Evolutionary conservation across 2,329 filamentous ascomycete species (phyloP).

Genomic region (Gaeumannomyces sp.): DNA sequence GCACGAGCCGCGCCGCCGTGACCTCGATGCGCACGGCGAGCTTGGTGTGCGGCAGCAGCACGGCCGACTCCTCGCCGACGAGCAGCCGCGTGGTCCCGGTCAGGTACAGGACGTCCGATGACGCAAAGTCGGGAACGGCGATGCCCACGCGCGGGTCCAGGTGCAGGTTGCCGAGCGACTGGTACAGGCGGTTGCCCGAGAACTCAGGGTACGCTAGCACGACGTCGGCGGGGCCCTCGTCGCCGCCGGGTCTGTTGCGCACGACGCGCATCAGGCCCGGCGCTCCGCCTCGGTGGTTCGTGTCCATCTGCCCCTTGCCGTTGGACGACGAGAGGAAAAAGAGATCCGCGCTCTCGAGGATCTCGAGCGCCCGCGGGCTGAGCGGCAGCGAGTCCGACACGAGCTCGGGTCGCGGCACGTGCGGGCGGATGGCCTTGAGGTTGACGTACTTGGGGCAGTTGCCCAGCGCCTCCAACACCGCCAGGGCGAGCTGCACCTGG

Average conservation of each 20-base stretch:
- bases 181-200: conserved; percentile 77
- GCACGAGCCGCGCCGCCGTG: conserved; percentile 54
- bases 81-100: conserved; percentile 66
- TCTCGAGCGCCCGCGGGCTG: conserved; percentile 44
- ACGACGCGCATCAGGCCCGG: conserved; percentile 67
- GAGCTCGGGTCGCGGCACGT: conserved; percentile 42
- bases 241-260: conserved; percentile 37
- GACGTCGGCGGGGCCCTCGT: conserved; percentile 22
- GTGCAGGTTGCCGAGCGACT: conserved; percentile 72
- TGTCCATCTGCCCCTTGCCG: conserved; percentile 64
- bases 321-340: conserved; percentile 71
- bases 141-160: conserved; percentile 62
- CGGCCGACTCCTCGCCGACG: conserved; percentile 54
- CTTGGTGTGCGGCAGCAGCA: conserved; percentile 61
- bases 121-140: conserved; percentile 67
- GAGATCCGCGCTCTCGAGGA: conserved; percentile 62
- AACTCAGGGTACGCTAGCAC: conserved; percentile 74
- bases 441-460: conserved; percentile 90
- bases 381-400: conserved; percentile 36
- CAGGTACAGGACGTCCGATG: conserved; percentile 65
- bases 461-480: conserved; percentile 66
- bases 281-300: conserved; percentile 72
- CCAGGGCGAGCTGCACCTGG: conserved; percentile 52
- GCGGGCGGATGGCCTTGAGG: conserved; percentile 56
- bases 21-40: conserved; percentile 66